Base-by-base conservation (phyloP, 305 asterid genomes). In the Lippia alba region DNA sequence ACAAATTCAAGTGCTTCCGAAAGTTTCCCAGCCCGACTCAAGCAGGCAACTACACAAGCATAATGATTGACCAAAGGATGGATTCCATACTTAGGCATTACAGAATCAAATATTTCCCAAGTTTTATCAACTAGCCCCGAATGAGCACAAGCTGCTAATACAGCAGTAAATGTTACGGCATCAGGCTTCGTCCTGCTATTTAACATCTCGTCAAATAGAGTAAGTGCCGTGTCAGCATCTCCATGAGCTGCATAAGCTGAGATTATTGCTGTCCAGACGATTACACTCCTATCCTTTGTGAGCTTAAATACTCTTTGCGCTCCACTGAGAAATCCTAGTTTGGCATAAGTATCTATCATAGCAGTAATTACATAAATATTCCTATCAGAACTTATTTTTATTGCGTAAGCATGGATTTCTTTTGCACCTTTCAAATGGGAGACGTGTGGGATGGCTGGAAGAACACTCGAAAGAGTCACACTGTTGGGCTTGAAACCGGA, bases 221-320 rank as follows among this genome's bases (percentile, higher is more conserved):
- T 6, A 62, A 93, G 83, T 39, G 95, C 96, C n/a, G 61, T 40
- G 18, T 64, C 56, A 61, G 96, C 89, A 74, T 91, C 94, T 79
- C 98, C 98, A 54, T 93, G 92, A 68, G 83, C 70, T 59, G 96
- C 95, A 79, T 84, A 78, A 6, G 94, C 96, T 44, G 97, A 84
- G 77, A 91, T 91, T 63, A 93, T 83, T 12, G 98, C 81, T 7
- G 98, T 93, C 97, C 97, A 93, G 60, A 85, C 82, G 65, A 91
- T 77, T 76, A 91, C 91, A 76, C 88, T 89, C 78, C 89, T 83
- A 39, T 73, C 75, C 44, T 70, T 76, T 36, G 87, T 59, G 71
- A 61, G 86, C 77, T 84, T 67, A 79, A 93, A 93, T 60, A 93
- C 76, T 48, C 40, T 75, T 57, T 72, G 79, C 39, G 96, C 90